Evolutionary conservation across 495 filamentous ascomycete species (phyloP), one percentile per base, ranked within the genome.

Genomic region (Lasiosphaeria miniovina): DNA sequence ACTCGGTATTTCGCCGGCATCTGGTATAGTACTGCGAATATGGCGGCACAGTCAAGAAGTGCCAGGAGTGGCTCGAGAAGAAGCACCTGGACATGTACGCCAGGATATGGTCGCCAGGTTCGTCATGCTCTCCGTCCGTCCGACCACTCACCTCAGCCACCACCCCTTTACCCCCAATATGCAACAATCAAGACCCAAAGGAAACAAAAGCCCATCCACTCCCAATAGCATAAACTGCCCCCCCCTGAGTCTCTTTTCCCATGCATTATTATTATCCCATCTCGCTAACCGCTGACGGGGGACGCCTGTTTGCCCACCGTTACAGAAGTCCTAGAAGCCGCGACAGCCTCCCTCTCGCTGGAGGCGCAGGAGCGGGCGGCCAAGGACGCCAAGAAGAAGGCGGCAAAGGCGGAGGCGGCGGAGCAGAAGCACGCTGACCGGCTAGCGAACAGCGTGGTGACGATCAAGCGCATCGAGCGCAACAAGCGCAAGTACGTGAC

Each of bases 401-500:
- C 93, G 52, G 90, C 91, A 32, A 96, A 96, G 75, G 95, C 95
- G 51, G 89, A 88, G 45, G 85, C 89, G 33, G 86, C 82, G 34
- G 93, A 96, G 73, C 82, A 84, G 53, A 90, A 91, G 65, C 87
- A 92, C 52, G 83, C 85, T 14, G 88, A 91, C 66, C 82, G 80
- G 65, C 88, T 88, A 60, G 88, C 89, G 17, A 83, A 86, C 54
- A 88, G 88, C 51, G 91, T 93, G 69, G 80, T 98, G 33, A 84
- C 83, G 54, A 96, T 99, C 73, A 97, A 97, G 82, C 89, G 95
- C 3, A 90, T 99, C 54, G 94, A 99, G 79, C 85, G 94, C 52
- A 96, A 95, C 77, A 99, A 99, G 80, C 83, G 94, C 62, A 99
- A 99, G 75, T 92, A 86, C 67, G 92, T 98, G 41, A 99, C 93